Percentiles rank a stretch among this genome's conserved stretches.
phyloP scores from a whole-genome alignment of 495 filamentous ascomycete species.

The Chlorociboria aeruginascens region DNA sequence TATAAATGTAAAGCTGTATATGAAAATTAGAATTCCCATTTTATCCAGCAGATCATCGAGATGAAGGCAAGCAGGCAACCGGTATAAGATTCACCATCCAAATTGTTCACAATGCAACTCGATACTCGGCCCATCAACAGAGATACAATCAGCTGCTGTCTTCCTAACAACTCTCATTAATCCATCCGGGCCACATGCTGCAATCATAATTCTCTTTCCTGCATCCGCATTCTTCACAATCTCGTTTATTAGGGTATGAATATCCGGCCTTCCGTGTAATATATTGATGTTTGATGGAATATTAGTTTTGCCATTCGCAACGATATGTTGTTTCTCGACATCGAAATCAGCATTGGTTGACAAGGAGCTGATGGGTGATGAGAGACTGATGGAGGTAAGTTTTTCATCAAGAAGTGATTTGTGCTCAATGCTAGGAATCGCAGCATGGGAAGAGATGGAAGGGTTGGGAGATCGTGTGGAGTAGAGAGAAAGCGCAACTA shows the following conservation, averaged over 20 bases:
- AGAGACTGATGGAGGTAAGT: constrained; percentile 8
- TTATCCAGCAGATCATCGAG: too few species aligned
- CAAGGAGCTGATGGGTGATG: neutral
- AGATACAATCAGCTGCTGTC: constrained; percentile 36
- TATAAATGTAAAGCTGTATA: too few species aligned
- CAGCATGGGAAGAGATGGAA: neutral
- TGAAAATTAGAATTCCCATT: too few species aligned
- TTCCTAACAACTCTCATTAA: constrained; percentile 37
- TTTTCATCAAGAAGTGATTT: constrained; percentile 1
- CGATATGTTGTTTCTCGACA: neutral
- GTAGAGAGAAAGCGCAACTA: constrained; percentile 35
- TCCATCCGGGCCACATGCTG: constrained; percentile 38
- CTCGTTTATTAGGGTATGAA: constrained; percentile 27
- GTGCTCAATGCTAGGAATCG: neutral
- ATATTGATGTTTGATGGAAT: constrained; percentile 7
- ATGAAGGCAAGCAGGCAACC: too few species aligned
- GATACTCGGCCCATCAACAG: constrained; percentile 35
- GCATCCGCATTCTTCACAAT: constrained; percentile 27
- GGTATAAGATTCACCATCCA: constrained; percentile 28
- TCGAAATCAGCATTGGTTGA: constrained; percentile 2
- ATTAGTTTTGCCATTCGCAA: neutral
- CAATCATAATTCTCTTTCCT: constrained; percentile 34
- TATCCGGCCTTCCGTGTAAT: constrained; percentile 30
- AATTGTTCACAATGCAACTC: constrained; percentile 47
- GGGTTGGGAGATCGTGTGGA: constrained; percentile 24